Evolutionary conservation across 371 early-diverging fungal genomes (phyloP), one percentile per base, ranked within the genome.

Genomic region (Cokeromyces recurvatus): DNA sequence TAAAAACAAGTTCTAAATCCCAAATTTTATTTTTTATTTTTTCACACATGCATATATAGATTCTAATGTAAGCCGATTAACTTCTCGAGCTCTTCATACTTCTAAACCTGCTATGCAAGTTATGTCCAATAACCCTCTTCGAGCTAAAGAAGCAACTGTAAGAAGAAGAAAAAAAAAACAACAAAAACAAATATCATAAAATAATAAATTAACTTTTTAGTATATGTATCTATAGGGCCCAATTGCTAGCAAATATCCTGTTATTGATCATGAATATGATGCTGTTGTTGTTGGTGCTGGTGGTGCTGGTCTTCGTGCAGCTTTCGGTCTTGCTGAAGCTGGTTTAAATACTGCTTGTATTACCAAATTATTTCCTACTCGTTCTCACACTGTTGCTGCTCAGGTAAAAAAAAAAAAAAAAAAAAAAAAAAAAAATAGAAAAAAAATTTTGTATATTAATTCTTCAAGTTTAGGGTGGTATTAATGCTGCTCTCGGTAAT

Each of bases 271-370:
- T 71, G 87, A 90, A 53, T 98, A 90, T 61, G 98, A 98, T 72
- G 97, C 97, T 31, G 79, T 97, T 32, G 98, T 98, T 43, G 89
- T 98, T 45, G 98, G 98, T 64, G 98, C 97, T 51, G 98, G 98
- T 64, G 98, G 97, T 66, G 95, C 98, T 49, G 98, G 98, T 75
- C 89, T 98, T 34, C 91, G 97, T 57, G 97, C 97, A 35, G 95
- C 97, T 45, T 94, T 98, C 74, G 97, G 97, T 67, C 87, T 97
- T 48, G 93, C 98, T 43, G 88, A 93, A 66, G 94, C 93, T 43
- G 98, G 98, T 40, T 90, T 94, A 64, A 95, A 96, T 65, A 95
- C 94, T 21, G 98, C 97, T n/a, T 98, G 97, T 71, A 92, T 97
- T 54, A 91, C 93, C 50, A 98, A 97, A 73, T 82, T 98, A 38